Percentiles rank a stretch among this genome's conserved stretches.
Evolutionary conservation across 768 basidiomycete species (phyloP).

Genomic region (Tulasnella sp.): DNA sequence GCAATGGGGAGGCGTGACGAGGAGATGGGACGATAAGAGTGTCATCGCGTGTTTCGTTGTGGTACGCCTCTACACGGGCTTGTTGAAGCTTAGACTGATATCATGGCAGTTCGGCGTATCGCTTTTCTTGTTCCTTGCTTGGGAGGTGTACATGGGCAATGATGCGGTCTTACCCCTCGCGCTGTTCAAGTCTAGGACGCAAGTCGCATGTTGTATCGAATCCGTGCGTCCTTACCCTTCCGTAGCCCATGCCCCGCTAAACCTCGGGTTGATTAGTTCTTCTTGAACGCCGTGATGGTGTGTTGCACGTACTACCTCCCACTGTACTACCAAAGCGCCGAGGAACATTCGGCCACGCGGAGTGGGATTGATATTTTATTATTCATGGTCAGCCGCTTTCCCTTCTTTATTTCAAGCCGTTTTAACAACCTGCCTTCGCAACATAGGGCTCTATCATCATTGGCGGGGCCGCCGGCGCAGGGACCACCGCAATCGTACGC

Average conservation of each 20-base stretch:
- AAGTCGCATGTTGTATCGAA: conserved; percentile 24
- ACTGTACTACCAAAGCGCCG: conserved; percentile 24
- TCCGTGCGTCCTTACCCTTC: conserved; percentile 7
- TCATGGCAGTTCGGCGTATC: conserved; percentile 25
- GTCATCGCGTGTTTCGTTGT: conserved; percentile 26
- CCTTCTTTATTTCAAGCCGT: neutral
- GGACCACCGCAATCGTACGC: conserved; percentile 19
- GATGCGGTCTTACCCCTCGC: conserved; percentile 29
- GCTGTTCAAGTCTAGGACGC: conserved; percentile 26
- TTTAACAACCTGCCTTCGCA: neutral
- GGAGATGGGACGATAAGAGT: conserved; percentile 28
- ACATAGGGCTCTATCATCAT: conserved; percentile 25
- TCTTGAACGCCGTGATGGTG: conserved; percentile 19
- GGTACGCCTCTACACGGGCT: no score
- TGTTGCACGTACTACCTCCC: conserved; percentile 27
- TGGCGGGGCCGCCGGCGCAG: conserved; percentile 26
- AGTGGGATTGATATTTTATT: conserved; percentile 29
- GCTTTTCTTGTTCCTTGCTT: conserved; percentile 24
- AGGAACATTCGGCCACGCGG: conserved; percentile 25
- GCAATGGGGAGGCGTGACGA: conserved; percentile 32
- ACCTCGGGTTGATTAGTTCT: conserved; percentile 14
- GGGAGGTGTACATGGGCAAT: conserved; percentile 28
- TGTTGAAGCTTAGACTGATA: no score
- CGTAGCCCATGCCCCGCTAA: neutral
- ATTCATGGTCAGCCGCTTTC: conserved; percentile 23